Percentiles rank a stretch among this genome's conserved stretches.
Evolutionary conservation across 352 stramenopile genomes (phyloP).

Genomic region (Globisporangium paddicum): DNA sequence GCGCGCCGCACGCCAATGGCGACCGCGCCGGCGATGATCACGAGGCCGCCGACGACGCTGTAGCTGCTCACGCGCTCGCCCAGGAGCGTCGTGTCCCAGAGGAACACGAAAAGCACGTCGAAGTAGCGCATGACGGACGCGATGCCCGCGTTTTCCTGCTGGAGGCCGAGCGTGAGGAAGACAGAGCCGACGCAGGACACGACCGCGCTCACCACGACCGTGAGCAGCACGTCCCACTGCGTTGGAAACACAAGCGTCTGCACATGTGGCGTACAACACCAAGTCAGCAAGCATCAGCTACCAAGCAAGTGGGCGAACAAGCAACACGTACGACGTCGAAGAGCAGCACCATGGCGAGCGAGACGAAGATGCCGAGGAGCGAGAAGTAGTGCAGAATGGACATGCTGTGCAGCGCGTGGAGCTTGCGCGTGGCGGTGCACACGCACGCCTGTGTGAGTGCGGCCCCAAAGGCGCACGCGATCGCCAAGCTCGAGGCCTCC

Average conservation of each 20-base stretch:
- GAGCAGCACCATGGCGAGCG: slow-evolving; percentile 18
- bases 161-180: slow-evolving; percentile 54
- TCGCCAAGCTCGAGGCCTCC: slow-evolving; percentile 16
- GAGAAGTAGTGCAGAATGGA: slow-evolving; percentile 37
- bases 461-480: slow-evolving; percentile 33
- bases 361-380: slow-evolving; percentile 28
- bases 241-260: slow-evolving; percentile 18
- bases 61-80: slow-evolving; percentile 47
- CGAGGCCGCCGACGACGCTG: slow-evolving; percentile 48
- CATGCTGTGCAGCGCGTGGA: slow-evolving; percentile 34
- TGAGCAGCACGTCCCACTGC: slow-evolving; percentile 25
- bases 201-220: slow-evolving; percentile 34
- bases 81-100: slow-evolving; percentile 41
- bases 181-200: slow-evolving; percentile 49
- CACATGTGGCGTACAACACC: neutral
- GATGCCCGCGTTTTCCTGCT: slow-evolving; percentile 55
- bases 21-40: slow-evolving; percentile 49
- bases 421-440: slow-evolving; percentile 55
- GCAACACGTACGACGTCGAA: slow-evolving; percentile 28
- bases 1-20: slow-evolving; percentile 43
- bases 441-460: slow-evolving; percentile 43
- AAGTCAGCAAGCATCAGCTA: neutral
- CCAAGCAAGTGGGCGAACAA: neutral
- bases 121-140: slow-evolving; percentile 68
- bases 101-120: slow-evolving; percentile 66